A percentile compares a stretch with the other conserved stretches of the same genome.
Evolutionary conservation across 2,329 filamentous ascomycete genomes (phyloP).

Genomic region (Paramyrothecium roridum): DNA sequence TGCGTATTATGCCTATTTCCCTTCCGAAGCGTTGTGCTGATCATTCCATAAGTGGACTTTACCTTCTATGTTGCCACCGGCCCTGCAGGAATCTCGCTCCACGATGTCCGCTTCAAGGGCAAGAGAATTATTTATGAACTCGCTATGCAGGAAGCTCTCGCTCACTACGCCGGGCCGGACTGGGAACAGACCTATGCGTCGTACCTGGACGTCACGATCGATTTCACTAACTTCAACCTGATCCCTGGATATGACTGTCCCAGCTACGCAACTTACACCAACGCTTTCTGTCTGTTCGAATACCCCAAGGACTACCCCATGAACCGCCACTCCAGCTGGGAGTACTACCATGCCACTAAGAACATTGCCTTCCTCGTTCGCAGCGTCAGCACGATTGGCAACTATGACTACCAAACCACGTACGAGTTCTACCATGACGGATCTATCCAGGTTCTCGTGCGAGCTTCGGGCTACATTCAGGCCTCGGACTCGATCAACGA

Average conservation of each 20-base stretch:
- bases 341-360: conserved; percentile 39
- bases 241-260: conserved; percentile 51
- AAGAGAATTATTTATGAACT: conserved; percentile 52
- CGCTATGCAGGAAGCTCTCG: conserved; percentile 48
- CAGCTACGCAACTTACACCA: conserved; percentile 42
- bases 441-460: conserved; percentile 37
- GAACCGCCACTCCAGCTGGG: conserved; percentile 38
- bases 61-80: conserved; percentile 47
- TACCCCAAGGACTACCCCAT: conserved; percentile 43
- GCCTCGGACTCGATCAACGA: conserved; percentile 50
- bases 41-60: conserved; percentile 22
- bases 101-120: conserved; percentile 49
- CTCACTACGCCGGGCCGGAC: conserved; percentile 45
- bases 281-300: conserved; percentile 53
- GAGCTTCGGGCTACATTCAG: conserved; percentile 29
- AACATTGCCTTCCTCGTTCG: conserved; percentile 43
- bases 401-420: conserved; percentile 47
- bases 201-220: conserved; percentile 33
- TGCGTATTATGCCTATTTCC: not conserved
- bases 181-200: conserved; percentile 37
- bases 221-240: conserved; percentile 16
- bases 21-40: not conserved
- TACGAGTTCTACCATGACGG: conserved; percentile 50
- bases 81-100: conserved; percentile 43
- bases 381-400: conserved; percentile 44